Evolutionary conservation across 345 rosid genomes (phyloP).

Genomic region (Hirschfeldia incana): DNA sequence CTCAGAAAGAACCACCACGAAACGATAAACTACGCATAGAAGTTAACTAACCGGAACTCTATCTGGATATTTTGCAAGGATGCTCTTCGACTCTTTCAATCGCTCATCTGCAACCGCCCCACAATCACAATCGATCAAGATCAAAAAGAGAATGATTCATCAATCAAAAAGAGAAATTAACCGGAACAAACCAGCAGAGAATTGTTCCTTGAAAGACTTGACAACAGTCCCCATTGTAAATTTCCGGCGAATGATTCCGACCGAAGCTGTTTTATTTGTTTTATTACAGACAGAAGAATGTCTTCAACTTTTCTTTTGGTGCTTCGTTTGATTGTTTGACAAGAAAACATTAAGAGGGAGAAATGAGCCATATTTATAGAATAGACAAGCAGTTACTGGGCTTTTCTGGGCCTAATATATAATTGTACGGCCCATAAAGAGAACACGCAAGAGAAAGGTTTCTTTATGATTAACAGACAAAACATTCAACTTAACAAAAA

Average conservation of each 20-base stretch:
- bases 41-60: conserved; percentile 60
- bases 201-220: conserved; percentile 43
- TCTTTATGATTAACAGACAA: background rate
- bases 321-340: conserved; percentile 17
- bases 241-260: background rate
- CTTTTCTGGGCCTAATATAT: conserved; percentile 14
- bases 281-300: conserved; percentile 3
- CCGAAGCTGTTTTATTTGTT: background rate
- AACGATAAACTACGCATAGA: background rate
- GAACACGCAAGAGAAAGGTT: background rate
- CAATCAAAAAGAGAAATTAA: background rate
- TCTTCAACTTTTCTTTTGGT: conserved; percentile 24
- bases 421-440: background rate
- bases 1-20: conserved; percentile 1
- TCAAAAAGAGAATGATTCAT: background rate
- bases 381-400: conserved; percentile 15
- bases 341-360: conserved; percentile 21
- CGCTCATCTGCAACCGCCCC: conserved; percentile 47
- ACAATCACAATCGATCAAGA: background rate
- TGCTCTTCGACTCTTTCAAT: conserved; percentile 56
- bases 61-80: conserved; percentile 60
- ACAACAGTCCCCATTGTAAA: conserved; percentile 31
- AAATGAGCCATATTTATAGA: conserved; percentile 1
- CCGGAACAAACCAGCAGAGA: conserved; percentile 30
- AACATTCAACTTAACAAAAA: background rate